Evolutionary conservation across 2,329 filamentous ascomycete genomes (phyloP).

Genomic region (Verticillium longisporum): DNA sequence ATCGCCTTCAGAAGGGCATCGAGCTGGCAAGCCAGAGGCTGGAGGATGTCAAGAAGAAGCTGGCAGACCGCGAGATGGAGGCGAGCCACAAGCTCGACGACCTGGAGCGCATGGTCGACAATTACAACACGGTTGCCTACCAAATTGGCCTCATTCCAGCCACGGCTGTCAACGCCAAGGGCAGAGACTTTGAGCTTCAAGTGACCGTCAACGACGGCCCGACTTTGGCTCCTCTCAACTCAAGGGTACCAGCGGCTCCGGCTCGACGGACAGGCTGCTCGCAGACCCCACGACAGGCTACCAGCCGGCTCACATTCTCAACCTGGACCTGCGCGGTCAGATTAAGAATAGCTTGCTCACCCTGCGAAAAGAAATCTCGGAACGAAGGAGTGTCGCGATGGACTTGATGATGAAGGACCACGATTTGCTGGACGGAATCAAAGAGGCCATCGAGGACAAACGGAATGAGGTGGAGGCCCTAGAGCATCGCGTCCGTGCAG

Average conservation of each 20-base stretch:
- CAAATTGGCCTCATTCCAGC: slow-evolving; percentile 85
- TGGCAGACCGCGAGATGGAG: slow-evolving; percentile 82
- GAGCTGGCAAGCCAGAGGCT: slow-evolving; percentile 69
- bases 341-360: slow-evolving; percentile 72
- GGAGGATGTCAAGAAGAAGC: slow-evolving; percentile 77
- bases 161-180: slow-evolving; percentile 79
- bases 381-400: slow-evolving; percentile 72
- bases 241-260: slow-evolving; percentile 25
- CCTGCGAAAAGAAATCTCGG: slow-evolving; percentile 86
- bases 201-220: slow-evolving; percentile 73
- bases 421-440: slow-evolving; percentile 87
- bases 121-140: slow-evolving; percentile 91
- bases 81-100: slow-evolving; percentile 82
- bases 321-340: slow-evolving; percentile 76
- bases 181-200: slow-evolving; percentile 74
- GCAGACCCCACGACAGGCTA: slow-evolving; percentile 80
- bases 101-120: slow-evolving; percentile 82
- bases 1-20: slow-evolving; percentile 83
- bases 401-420: slow-evolving; percentile 93
- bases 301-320: slow-evolving; percentile 80
- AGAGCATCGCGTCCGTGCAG: slow-evolving; percentile 78
- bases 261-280: slow-evolving; percentile 64
- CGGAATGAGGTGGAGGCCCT: slow-evolving; percentile 85
- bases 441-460: slow-evolving; percentile 96
- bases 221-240: slow-evolving; percentile 63